These are phyloP conservation scores for Daucus carota DNA, from an alignment of 129 eudicot species.

Conservation along the genomic window DNA sequence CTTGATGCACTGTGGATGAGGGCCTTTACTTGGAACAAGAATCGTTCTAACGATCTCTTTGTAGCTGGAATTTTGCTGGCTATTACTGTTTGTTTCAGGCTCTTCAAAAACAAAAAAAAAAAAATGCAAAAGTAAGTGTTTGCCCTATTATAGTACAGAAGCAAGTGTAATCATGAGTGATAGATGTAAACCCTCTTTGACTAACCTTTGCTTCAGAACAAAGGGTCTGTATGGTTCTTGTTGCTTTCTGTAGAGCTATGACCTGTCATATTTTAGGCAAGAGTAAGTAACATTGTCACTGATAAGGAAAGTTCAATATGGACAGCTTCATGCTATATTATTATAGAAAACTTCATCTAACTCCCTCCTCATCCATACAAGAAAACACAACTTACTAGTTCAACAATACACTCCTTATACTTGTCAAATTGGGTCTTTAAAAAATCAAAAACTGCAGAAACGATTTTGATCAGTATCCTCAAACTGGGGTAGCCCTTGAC, in stretches of 20 bases:
- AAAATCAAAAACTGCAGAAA: conserved; percentile 65
- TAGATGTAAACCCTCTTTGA: conserved; percentile 6
- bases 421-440: conserved; percentile 46
- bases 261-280: conserved; percentile 31
- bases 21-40: conserved; percentile 67
- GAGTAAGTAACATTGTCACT: neutral
- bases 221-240: conserved; percentile 69
- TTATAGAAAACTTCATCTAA: neutral
- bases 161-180: conserved; percentile 2
- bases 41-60: conserved; percentile 82
- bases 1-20: conserved; percentile 60
- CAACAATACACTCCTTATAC: conserved; percentile 44
- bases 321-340: neutral
- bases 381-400: conserved; percentile 38
- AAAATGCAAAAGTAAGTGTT: neutral
- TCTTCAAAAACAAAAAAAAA: conserved; percentile 29
- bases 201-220: conserved; percentile 86
- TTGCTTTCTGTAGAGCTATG: conserved; percentile 70
- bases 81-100: conserved; percentile 64
- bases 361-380: neutral
- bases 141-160: neutral
- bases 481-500: neutral
- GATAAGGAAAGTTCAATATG: neutral
- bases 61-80: conserved; percentile 75
- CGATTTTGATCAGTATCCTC: conserved; percentile 20